Conservation (phyloP, 2,329 filamentous ascomycete species). For the Colletotrichum tabaci region DNA sequence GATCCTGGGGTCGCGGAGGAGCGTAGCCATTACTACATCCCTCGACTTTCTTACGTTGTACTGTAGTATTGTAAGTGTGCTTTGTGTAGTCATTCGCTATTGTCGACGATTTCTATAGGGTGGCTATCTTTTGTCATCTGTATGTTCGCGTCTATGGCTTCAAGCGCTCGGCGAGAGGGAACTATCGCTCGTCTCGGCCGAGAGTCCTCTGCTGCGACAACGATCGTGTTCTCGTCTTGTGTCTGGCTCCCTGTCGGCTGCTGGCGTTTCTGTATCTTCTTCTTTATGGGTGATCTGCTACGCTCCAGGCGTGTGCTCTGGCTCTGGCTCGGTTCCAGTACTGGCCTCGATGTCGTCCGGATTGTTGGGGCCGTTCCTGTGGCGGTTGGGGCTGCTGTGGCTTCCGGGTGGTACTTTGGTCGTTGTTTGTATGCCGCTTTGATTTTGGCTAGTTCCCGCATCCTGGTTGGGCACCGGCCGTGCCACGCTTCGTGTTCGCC, state of each 20-base stretch:
- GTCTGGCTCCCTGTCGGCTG: background rate
- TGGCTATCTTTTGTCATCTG: background rate
- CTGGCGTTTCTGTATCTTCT: slow-evolving; percentile 8
- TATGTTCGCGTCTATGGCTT: background rate
- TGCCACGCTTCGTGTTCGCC: slow-evolving; percentile 15
- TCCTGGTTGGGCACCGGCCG: slow-evolving; percentile 13
- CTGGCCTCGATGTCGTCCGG: background rate
- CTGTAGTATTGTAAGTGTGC: background rate
- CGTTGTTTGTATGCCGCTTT: slow-evolving; percentile 13
- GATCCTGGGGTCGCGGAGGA: slow-evolving; percentile 22
- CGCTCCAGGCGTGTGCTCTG: slow-evolving; percentile 2
- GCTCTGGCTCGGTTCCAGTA: slow-evolving; percentile 9
- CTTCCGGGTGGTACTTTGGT: slow-evolving; percentile 22
- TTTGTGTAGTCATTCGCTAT: background rate
- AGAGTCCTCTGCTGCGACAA: slow-evolving; percentile 1
- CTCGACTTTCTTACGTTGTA: slow-evolving; percentile 31
- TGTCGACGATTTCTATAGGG: background rate
- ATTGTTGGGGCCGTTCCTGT: no score
- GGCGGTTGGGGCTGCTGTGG: no score
- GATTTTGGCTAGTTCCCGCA: background rate
- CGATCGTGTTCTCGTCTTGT: slow-evolving; percentile 1
- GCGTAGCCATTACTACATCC: slow-evolving; percentile 12
- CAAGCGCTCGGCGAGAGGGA: background rate
- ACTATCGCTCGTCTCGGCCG: slow-evolving; percentile 5
- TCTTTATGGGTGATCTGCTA: slow-evolving; percentile 4